Evolutionary conservation across 2,329 filamentous ascomycete genomes (phyloP), one percentile per base, ranked within the genome.

Genomic region (Xylariales sp.): DNA sequence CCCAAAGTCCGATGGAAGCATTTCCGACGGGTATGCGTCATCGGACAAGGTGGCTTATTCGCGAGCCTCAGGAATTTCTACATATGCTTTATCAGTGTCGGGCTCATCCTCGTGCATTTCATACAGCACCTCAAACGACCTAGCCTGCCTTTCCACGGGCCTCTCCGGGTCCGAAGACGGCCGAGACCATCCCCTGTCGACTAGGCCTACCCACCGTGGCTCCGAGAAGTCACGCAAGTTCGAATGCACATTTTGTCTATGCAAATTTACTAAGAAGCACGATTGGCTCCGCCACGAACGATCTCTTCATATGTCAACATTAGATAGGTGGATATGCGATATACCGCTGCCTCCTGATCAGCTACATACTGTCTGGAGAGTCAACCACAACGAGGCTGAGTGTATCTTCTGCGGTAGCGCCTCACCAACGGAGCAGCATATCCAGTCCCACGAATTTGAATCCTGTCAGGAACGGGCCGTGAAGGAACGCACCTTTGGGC

Each of bases 241-340:
- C 34, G 52, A 56, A 18, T 67, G 65, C 43, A 62, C 57, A 0
- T 62, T 63, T 40, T 67, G 65, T 38, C 44, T 46, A 5, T 60
- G 63, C 18, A 52, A 43, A 28, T 67, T 67, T 37, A 58, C 56
- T 37, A 66, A 63, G 36, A 61, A 59, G 29, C 64, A 64, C 37
- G 65, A 67, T 37, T 65, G 61, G 61, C 52, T 59, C 11, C 59
- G 73, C 2, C 72, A 76, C 44, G 72, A 75, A 41, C 62, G 71
- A 28, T 69, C 69, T 2, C 56, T 75, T 4, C 70, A 76, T 44
- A 51, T 72, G 2, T 56, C 66, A 27, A 59, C 54, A 14, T 42
- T 66, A 21, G 63, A 65, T 40, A 62, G 69, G 5, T 76, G 67
- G 69, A 65, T 78, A 5, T 81, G 77, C 45, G 66, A 67, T 0